Evolutionary conservation across 2,329 filamentous ascomycete genomes (phyloP).

Genomic region (Beauveria bassiana): DNA sequence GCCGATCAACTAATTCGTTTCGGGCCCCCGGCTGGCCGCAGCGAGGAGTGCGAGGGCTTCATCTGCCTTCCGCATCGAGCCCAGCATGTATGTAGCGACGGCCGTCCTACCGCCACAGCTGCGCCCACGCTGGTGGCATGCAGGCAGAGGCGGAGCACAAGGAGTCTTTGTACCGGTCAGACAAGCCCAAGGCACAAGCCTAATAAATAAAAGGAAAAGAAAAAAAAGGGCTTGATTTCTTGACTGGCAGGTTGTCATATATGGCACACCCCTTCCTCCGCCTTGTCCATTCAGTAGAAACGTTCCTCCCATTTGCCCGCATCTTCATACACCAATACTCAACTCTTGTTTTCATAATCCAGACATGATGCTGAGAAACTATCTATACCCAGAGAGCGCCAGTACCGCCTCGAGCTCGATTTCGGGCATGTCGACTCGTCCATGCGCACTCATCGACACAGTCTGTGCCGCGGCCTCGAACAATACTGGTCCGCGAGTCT

Average conservation of each 20-base stretch:
- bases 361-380: conserved; percentile 1
- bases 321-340: not conserved
- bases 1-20: conserved; percentile 1
- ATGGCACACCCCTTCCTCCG: not conserved
- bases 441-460: conserved; percentile 5
- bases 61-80: conserved; percentile 5
- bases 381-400: not conserved
- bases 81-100: not conserved
- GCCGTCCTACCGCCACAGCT: not conserved
- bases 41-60: not conserved
- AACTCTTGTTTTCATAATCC: not conserved
- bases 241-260: not conserved
- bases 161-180: conserved; percentile 2
- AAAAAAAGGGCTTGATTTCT: not conserved
- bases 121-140: not conserved
- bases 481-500: not conserved
- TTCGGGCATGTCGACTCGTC: conserved; percentile 4
- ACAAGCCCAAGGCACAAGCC: not conserved
- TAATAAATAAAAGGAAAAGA: not conserved
- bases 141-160: conserved; percentile 8
- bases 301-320: not conserved
- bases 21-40: conserved; percentile 1
- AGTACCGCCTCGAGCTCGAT: conserved; percentile 8
- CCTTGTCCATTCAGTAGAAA: not conserved
- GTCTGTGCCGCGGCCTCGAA: not conserved